Evolutionary conservation across 73 alveolate genomes (phyloP).

Genomic region (Paramecium tetraurelia): DNA sequence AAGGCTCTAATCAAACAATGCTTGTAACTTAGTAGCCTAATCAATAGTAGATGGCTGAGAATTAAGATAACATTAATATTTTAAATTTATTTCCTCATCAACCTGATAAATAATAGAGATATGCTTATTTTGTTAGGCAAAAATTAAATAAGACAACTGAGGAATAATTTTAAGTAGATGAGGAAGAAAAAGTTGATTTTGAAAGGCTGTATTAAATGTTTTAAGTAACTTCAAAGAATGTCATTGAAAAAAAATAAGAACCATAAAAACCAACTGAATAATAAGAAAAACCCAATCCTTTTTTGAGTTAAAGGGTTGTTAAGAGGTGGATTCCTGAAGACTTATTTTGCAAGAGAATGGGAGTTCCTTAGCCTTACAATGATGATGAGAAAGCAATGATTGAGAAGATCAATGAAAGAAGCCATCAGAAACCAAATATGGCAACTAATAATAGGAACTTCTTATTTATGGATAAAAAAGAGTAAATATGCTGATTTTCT

Average conservation of each 20-base stretch:
- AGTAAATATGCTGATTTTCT: not conserved
- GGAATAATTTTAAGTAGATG: not conserved
- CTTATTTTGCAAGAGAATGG: conserved; percentile 25
- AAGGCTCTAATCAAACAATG: not conserved
- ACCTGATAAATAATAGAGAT: not conserved
- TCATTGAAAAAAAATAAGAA: not conserved
- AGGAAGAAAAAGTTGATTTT: conserved; percentile 14
- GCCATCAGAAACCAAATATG: not conserved
- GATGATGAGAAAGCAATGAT: not conserved
- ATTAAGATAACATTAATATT: not conserved
- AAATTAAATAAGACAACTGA: not conserved
- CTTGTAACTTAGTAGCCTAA: not conserved
- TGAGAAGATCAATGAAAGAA: not conserved
- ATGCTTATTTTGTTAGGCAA: not conserved
- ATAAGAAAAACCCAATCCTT: conserved; percentile 7
- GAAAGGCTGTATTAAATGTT: conserved; percentile 4
- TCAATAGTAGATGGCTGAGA: not conserved
- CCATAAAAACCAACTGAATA: not conserved
- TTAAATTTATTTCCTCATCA: conserved; percentile 17
- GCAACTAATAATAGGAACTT: conserved; percentile 7
- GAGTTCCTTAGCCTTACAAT: conserved; percentile 25
- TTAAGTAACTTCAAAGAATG: not conserved
- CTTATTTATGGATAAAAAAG: conserved; percentile 24
- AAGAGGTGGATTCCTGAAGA: conserved; percentile 46
- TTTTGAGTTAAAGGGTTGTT: not conserved